Evolutionary conservation across 2,329 filamentous ascomycete genomes (phyloP).

Genomic region (Cordyceps pruinosa): DNA sequence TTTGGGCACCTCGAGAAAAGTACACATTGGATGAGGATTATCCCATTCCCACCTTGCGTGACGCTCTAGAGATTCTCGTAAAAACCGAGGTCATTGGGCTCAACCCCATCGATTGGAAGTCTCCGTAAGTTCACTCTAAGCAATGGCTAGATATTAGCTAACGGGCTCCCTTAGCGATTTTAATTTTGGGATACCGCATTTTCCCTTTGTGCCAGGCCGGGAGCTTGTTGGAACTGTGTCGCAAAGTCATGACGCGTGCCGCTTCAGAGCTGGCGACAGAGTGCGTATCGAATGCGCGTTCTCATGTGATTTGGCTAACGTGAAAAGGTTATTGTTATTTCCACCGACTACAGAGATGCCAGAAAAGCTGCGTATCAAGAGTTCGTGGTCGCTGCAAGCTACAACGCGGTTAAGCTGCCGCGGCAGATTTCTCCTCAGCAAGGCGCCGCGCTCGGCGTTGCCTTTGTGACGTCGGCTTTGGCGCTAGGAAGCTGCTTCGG

Average conservation of each 20-base stretch:
- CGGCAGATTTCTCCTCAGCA: conserved; percentile 42
- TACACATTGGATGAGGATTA: conserved; percentile 24
- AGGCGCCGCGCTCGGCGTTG: conserved; percentile 60
- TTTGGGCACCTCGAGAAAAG: neutral
- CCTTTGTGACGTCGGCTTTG: conserved; percentile 62
- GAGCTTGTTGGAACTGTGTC: conserved; percentile 18
- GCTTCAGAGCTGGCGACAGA: conserved; percentile 50
- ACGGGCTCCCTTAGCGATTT: conserved; percentile 39
- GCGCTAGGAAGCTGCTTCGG: conserved; percentile 64
- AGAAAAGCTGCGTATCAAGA: conserved; percentile 67
- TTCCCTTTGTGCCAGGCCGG: conserved; percentile 64
- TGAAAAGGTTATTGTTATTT: conserved; percentile 52
- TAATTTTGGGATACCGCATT: conserved; percentile 59
- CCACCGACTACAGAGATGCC: conserved; percentile 66
- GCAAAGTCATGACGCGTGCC: conserved; percentile 25
- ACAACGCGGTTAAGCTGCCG: conserved; percentile 59
- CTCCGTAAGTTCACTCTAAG: conserved; percentile 45
- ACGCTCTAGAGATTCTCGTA: conserved; percentile 50
- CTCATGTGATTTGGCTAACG: neutral
- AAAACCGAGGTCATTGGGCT: conserved; percentile 59
- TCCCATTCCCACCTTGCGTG: conserved; percentile 33
- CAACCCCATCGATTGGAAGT: conserved; percentile 73
- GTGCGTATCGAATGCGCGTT: conserved; percentile 27
- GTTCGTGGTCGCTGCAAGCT: conserved; percentile 58
- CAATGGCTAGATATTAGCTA: neutral